Base-by-base conservation (phyloP, 805 yeast genomes). In the Starmera quercuum region DNA sequence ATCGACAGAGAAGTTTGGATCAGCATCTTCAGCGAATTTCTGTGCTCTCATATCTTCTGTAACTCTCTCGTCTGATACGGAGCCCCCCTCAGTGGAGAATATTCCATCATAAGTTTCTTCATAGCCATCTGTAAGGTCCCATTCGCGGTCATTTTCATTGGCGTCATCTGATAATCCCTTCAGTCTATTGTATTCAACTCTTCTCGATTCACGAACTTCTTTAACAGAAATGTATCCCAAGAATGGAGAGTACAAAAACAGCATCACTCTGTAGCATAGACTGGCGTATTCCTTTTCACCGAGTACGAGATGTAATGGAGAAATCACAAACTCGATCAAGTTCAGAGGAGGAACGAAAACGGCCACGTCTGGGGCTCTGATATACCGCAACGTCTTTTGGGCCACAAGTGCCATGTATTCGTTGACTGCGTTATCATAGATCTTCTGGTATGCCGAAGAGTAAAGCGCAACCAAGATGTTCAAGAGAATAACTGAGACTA, bases 321-420 rank as follows among this genome's bases (percentile, higher is more conserved):
- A 51, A 5, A 77, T 45, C 7, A 73, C 30, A 2, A 79, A 31
- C 55, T 86, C 95, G 34, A 86, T 58, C 44, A 86, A 54, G 53
- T 86, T 86, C 42, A 84, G 68, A 5, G 95, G 95, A 5, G 95
- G 90, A 18, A 84, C 87, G 53, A 75, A 86, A 26, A 85, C 82
- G 49, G 82, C 76, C 37, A 76, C 79, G 59, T 86, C 95, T 0
- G 95, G 95, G 0, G 95, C 95, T 46, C 95, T 68, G 34, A 85
- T 76, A 53, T 82, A 86, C 40, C 88, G 68, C 45, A 86, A 66
- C 1, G 94, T 84, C 63, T 86, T 84, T 41, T 82, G 82, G 4
- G 95, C 83, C 44, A 83, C 83, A 34, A 84, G 68, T 0, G 94
- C 94, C 64, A 85, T 71, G 51, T 80, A 86, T 54, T 86, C 95